Base-by-base conservation (phyloP, 306 rosid species). In the Abrus precatorius region DNA sequence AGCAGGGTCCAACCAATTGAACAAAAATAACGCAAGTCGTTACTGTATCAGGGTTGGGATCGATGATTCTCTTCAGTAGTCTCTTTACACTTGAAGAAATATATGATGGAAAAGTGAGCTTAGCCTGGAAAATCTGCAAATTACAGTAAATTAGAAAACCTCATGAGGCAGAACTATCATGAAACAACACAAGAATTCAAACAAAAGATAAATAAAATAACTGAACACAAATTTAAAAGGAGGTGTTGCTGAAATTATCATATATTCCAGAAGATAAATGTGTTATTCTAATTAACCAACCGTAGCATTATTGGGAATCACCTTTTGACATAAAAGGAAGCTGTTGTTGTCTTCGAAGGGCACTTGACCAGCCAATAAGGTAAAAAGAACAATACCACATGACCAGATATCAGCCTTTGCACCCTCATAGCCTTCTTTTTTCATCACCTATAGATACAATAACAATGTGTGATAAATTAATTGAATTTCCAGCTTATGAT, bases 381-480 rank as follows among this genome's bases (percentile, higher is more conserved):
- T 92, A 78, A 70, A 93, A 49, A 91, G 93, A 82, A 93, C 91
- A 64, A 93, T 93, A 61, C 97, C 97, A 69, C 94, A 93, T 36
- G 93, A 91, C 97, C 20, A 20, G 20, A 20, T 20, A 20, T 20
- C 20, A 20, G 20, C 20, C 20, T 20, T 20, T 20, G 20, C 97
- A 67, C 94, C 92, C 61, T 88, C 94, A 84, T 93, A 93, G 72
- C 92, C 97, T 48, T 84, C 88, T 75, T 86, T 83, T 66, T 87
- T 76, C 67, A 89, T 88, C 80, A 91, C 94, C 97, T 93, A 29
- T 57, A 7, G 13, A 76, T 48, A 77, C 41, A 65, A 79, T 36
- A 77, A 53, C 20, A 20, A 20, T 20, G 20, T 20, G 20, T 20
- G 20, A 20, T 20, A 20, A 20, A 20, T 20, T 20, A 20, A 20